A percentile compares a stretch with the other conserved stretches of the same genome.
These are phyloP conservation scores for Fusarium sp. DNA, from an alignment of 2,329 filamentous ascomycete genomes.

Conservation along the genomic window DNA sequence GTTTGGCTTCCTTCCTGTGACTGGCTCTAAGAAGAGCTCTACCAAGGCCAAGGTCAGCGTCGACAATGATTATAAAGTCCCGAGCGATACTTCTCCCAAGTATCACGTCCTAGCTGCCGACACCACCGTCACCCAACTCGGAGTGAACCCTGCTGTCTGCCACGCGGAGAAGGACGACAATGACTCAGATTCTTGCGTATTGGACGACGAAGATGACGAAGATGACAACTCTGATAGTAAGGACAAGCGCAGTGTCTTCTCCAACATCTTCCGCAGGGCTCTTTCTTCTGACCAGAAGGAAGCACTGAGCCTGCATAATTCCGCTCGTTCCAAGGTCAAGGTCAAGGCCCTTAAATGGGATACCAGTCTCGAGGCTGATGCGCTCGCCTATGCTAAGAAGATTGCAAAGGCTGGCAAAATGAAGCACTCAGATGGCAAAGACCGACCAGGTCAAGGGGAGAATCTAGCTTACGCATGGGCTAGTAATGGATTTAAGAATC, in stretches of 20 bases:
- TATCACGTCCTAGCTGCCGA: slow-evolving; percentile 2
- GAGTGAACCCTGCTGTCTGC: neutral
- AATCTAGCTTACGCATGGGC: slow-evolving; percentile 42
- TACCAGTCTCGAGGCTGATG: slow-evolving; percentile 19
- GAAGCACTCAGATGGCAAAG: slow-evolving; percentile 14
- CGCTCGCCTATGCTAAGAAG: slow-evolving; percentile 33
- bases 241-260: neutral
- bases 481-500: slow-evolving; percentile 18
- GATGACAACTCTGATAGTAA: neutral
- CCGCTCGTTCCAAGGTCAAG: slow-evolving; percentile 33
- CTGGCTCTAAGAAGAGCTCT: neutral
- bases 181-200: neutral
- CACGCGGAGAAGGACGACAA: neutral
- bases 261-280: slow-evolving; percentile 12
- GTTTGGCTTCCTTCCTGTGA: neutral
- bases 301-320: slow-evolving; percentile 35
- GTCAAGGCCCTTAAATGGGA: slow-evolving; percentile 34
- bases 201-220: neutral
- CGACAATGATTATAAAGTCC: slow-evolving; percentile 7
- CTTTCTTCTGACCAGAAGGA: slow-evolving; percentile 34
- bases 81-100: neutral
- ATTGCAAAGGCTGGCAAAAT: slow-evolving; percentile 34
- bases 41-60: neutral
- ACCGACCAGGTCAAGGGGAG: slow-evolving; percentile 38
- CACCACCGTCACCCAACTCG: neutral